phyloP scores from a whole-genome alignment of 352 stramenopile genomes.

The Phytopythium kandeliae region DNA sequence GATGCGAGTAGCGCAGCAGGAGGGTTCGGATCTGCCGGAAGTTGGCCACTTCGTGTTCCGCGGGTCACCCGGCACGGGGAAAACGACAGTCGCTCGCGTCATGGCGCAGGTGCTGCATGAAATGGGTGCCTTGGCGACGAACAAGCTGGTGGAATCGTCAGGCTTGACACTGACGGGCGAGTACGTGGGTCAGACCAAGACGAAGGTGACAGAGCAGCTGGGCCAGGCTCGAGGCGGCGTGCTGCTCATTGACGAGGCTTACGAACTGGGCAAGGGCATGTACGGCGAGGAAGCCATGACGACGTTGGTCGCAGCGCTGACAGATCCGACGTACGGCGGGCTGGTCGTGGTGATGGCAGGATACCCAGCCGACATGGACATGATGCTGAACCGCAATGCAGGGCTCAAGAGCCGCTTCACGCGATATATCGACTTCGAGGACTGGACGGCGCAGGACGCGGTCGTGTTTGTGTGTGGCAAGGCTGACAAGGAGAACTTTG shows the following conservation, averaged over 20 bases:
- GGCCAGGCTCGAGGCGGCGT: constrained; percentile 87
- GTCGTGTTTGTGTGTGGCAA: constrained; percentile 52
- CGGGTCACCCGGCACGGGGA: constrained; percentile 84
- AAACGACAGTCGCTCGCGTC: constrained; percentile 87
- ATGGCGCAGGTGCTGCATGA: constrained; percentile 93
- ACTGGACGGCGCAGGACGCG: constrained; percentile 84
- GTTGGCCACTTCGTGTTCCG: constrained; percentile 86
- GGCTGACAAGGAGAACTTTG: constrained; percentile 32
- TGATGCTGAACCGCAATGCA: constrained; percentile 86
- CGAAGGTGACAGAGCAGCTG: constrained; percentile 84
- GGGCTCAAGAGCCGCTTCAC: constrained; percentile 90
- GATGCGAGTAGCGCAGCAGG: constrained; percentile 58
- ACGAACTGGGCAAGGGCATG: constrained; percentile 79
- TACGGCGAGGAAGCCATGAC: constrained; percentile 89
- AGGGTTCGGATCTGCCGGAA: constrained; percentile 49
- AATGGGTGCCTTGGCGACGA: constrained; percentile 87
- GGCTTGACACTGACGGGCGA: constrained; percentile 85
- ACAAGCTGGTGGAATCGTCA: constrained; percentile 89
- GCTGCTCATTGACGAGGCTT: constrained; percentile 93
- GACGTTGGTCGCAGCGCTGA: constrained; percentile 88
- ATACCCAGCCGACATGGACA: constrained; percentile 85
- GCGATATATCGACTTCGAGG: constrained; percentile 83
- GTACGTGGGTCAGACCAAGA: constrained; percentile 87
- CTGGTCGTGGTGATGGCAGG: constrained; percentile 90
- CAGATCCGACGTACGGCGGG: constrained; percentile 65